A percentile compares a stretch with the other conserved stretches of the same genome.
Evolutionary conservation across 2,329 filamentous ascomycete genomes (phyloP).

Genomic region (Geosmithia morbida): DNA sequence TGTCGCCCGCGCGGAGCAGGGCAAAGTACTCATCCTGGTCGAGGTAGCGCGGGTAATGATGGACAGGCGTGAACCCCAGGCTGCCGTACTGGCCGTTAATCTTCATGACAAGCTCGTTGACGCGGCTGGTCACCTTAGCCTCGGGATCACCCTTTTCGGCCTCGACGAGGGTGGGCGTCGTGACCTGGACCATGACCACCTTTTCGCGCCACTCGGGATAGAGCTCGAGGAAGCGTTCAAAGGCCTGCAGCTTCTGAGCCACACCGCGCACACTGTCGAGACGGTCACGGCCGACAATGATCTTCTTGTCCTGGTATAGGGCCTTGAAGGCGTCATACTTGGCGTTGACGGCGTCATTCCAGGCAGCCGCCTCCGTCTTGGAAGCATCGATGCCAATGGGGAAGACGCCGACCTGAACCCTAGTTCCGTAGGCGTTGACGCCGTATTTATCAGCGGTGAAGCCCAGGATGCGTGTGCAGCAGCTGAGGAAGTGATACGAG

Average conservation of each 20-base stretch:
- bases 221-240: constrained; percentile 78
- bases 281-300: constrained; percentile 91
- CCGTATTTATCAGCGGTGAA: constrained; percentile 76
- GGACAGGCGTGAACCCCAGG: constrained; percentile 76
- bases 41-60: constrained; percentile 90
- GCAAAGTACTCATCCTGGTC: constrained; percentile 87
- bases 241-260: constrained; percentile 89
- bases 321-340: constrained; percentile 60
- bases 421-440: constrained; percentile 77
- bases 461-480: constrained; percentile 81
- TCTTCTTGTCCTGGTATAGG: constrained; percentile 78
- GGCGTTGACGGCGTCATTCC: constrained; percentile 53
- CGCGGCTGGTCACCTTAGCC: constrained; percentile 72
- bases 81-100: constrained; percentile 90
- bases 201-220: constrained; percentile 87
- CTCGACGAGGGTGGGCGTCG: constrained; percentile 70
- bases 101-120: constrained; percentile 77
- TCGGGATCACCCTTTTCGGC: constrained; percentile 64
- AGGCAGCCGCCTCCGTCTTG: constrained; percentile 62
- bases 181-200: constrained; percentile 90
- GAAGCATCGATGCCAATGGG: constrained; percentile 89
- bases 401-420: constrained; percentile 85
- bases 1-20: constrained; percentile 76
- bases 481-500: constrained; percentile 86
- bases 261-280: constrained; percentile 79